Base-by-base conservation (phyloP, 768 basidiomycete species). In the Asterophora parasitica region DNA sequence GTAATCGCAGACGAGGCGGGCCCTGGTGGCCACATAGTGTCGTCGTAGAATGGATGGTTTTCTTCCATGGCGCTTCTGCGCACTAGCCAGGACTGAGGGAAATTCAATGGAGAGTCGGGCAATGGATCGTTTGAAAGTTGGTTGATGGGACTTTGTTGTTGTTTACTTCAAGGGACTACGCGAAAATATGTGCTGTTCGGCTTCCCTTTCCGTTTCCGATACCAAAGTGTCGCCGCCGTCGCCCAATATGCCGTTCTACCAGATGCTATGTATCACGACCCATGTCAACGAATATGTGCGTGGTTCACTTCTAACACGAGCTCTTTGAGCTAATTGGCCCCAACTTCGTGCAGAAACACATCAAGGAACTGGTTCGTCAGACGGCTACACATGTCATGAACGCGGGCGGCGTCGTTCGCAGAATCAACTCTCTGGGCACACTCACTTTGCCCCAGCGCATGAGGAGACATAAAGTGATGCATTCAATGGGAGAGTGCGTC, bases 381-480 rank as follows among this genome's bases (percentile, higher is more conserved):
- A 77, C 85, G 2, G 84, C 86, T 4, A 74, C 69, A 35, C 86
- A 86, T 58, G 70, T 93, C 48, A 76, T 92, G 72, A 70, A 84
- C 50, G 66, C 72, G 12, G 89, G 89, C 48, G 89, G 89, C 16
- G 87, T 90, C 36, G 91, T 94, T 9, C 81, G 92, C n/a, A 75
- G 74, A 28, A 73, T 94, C 50, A 74, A 85, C 36, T 89, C 78
- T 41, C 81, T 76, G 79, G 92, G 92, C 7, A 85, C 85, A 5
- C 72, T 72, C 28, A 75, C 79, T 4, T 72, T 94, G 4, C 89
- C 90, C 0, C 81, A 86, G 57, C 74, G 79, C 19, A 91, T 90
- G 85, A 74, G 76, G 53, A 68, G 79, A 44, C 79, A 85, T 42
- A 76, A 76, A 39, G 69, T 73, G 26, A 73, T 66, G 40, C 79